Percentiles rank a stretch among this genome's conserved stretches.
phyloP scores from a whole-genome alignment of 1,284 basidiomycete genomes.

The Pisolithus thermaeus region DNA sequence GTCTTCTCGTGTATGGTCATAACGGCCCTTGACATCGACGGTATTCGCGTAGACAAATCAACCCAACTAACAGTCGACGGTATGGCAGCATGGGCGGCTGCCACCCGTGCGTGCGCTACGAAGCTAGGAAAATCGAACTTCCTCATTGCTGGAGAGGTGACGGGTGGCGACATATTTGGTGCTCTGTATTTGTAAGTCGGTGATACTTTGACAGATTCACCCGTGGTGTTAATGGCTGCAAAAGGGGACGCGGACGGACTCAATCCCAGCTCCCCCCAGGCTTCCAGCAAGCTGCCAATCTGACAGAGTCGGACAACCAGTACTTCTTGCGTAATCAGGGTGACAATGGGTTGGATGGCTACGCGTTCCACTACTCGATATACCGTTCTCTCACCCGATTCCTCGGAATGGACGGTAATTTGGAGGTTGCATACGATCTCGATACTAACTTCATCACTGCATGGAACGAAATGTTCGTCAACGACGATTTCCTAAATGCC shows the following conservation, averaged over 20 bases:
- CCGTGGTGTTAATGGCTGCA: conserved; percentile 3
- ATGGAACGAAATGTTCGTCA: conserved; percentile 86
- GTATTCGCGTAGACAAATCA: conserved; percentile 90
- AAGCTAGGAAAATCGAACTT: conserved; percentile 78
- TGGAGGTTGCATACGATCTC: conserved; percentile 82
- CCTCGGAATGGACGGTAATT: conserved; percentile 89
- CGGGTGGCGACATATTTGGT: conserved; percentile 89
- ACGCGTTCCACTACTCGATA: conserved; percentile 88
- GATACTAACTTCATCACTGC: conserved; percentile 75
- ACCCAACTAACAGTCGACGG: conserved; percentile 85
- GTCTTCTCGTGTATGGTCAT: conserved; percentile 81
- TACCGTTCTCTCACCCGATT: conserved; percentile 81
- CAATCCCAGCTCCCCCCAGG: conserved; percentile 59
- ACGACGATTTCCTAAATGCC: conserved; percentile 81
- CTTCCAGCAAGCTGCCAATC: conserved; percentile 62
- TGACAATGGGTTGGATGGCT: conserved; percentile 63
- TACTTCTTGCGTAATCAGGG: conserved; percentile 74
- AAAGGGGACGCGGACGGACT: conserved; percentile 80
- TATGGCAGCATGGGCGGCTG: conserved; percentile 68
- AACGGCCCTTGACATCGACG: conserved; percentile 82
- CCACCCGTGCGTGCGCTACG: conserved; percentile 68
- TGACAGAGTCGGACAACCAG: conserved; percentile 53
- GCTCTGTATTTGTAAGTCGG: conserved; percentile 70
- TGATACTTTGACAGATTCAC: neutral
- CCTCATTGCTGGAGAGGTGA: conserved; percentile 87